These are phyloP conservation scores for Coemansia sp. DNA, from an alignment of 192 early-diverging fungal species.

Conservation along the genomic window DNA sequence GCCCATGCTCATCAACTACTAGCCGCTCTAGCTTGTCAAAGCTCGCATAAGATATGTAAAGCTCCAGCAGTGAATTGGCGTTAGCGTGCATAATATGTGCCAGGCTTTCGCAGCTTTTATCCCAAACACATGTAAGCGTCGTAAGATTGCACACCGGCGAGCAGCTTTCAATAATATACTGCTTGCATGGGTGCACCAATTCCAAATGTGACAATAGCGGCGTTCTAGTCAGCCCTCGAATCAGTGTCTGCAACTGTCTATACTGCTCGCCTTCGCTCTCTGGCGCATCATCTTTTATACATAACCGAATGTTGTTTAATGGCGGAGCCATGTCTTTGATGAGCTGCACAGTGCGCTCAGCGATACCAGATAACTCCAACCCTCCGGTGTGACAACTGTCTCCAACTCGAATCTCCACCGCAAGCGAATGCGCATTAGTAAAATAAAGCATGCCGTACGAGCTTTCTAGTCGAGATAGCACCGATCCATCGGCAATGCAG, in stretches of 20 bases:
- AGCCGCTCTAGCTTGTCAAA: conserved; percentile 3
- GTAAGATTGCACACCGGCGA: not conserved
- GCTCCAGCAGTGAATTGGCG: not conserved
- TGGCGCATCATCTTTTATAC: not conserved
- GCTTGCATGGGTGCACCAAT: not conserved
- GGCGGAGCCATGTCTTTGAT: conserved; percentile 5
- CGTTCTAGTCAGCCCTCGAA: not conserved
- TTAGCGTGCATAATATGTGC: not conserved
- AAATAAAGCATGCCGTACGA: not conserved
- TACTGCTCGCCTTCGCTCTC: not conserved
- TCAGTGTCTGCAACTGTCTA: not conserved
- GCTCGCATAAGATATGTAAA: not conserved
- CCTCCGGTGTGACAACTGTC: not conserved
- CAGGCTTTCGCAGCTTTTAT: not conserved
- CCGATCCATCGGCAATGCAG: not conserved
- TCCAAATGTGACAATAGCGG: not conserved
- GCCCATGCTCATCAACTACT: conserved; percentile 5
- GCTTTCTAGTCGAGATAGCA: not conserved
- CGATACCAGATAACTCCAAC: not conserved
- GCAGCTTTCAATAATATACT: conserved; percentile 3
- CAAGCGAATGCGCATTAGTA: conserved; percentile 4
- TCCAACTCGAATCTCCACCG: not conserved
- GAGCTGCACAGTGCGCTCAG: not conserved
- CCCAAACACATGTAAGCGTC: conserved; percentile 1
- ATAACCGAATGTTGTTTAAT: not conserved